Base-by-base conservation (phyloP, 441 rosid species). In the Adansonia gregorii region DNA sequence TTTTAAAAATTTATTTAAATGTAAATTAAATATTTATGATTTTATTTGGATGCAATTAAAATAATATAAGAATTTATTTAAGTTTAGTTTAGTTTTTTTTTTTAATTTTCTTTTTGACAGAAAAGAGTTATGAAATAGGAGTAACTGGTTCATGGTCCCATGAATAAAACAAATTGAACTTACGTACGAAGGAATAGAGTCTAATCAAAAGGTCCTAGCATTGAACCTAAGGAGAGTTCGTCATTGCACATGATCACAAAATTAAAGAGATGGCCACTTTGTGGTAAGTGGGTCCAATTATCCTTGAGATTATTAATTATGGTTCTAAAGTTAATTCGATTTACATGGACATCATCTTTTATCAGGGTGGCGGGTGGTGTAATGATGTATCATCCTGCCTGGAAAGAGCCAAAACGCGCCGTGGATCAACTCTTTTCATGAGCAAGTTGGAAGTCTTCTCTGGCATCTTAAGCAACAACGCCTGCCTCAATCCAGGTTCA, bases 301-400 rank as follows among this genome's bases (percentile, higher is more conserved):
- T 54, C 15, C 54, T 75, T 51, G 66, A 74, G 35, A 58, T 69
- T 78, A 45, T 35, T 65, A 31, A 8, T 3, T 3, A 58, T 24
- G 12, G 20, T 8, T 58, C 27, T 58, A 51, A 51, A 69, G 54
- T 9, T 9, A 59, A 45, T 43, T 39, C 27, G 2, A 67, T 66
- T 35, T 31, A n/a, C 7, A 66, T 43, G 17, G 7, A 31, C 45
- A 2, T 56, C 45, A 39, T 31, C 43, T 6, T 1, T 10, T 12
- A 17, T 10, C 20, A 95, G 99, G 99, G 99, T 83, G 99, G 99
- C 79, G 98, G 97, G 76, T 95, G 98, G 99, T 95, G 99, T 70
- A 92, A 93, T 84, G 94, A 93, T 81, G 75, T 93, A 54, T 76
- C 71, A 79, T 91, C 98, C 39, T 95, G 98, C 83, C 59, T 78